phyloP scores from a whole-genome alignment of 2,329 filamentous ascomycete species.

The Colletotrichum limetticola region DNA sequence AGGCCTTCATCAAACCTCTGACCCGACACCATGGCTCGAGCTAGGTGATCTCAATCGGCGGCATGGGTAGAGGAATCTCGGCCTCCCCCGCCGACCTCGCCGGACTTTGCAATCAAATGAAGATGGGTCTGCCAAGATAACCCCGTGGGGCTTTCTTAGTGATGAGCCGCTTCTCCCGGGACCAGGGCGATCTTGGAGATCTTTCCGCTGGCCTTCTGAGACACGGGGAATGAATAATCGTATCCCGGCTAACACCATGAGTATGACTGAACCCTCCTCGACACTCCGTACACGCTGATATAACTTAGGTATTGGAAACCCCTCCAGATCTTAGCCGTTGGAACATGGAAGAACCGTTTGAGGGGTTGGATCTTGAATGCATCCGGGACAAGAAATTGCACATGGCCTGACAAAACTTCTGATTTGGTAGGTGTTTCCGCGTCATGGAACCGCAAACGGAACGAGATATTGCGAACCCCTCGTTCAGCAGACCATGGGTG shows the following conservation, averaged over 20 bases:
- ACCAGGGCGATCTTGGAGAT: not conserved
- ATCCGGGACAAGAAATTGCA: not conserved
- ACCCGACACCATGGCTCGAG: not conserved
- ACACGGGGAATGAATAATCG: not conserved
- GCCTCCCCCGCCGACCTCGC: not conserved
- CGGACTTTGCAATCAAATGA: not conserved
- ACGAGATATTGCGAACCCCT: not conserved
- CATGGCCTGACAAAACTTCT: constrained; percentile 3
- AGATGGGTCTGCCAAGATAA: not conserved
- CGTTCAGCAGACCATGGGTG: not conserved
- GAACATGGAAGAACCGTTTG: not conserved
- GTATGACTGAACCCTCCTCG: not conserved
- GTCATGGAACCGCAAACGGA: constrained; percentile 26
- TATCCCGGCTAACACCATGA: not conserved
- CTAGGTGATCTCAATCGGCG: not conserved
- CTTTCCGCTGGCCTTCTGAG: not conserved
- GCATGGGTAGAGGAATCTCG: not conserved
- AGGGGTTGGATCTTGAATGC: not conserved
- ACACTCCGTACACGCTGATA: not conserved
- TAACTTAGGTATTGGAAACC: no score
- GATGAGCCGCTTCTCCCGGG: not conserved
- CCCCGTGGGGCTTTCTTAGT: not conserved
- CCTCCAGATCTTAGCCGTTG: constrained; percentile 4
- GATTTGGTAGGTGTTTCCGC: not conserved
- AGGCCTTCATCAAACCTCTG: not conserved